Conservation (phyloP, 441 rosid species). For the Gossypium lobatum region DNA sequence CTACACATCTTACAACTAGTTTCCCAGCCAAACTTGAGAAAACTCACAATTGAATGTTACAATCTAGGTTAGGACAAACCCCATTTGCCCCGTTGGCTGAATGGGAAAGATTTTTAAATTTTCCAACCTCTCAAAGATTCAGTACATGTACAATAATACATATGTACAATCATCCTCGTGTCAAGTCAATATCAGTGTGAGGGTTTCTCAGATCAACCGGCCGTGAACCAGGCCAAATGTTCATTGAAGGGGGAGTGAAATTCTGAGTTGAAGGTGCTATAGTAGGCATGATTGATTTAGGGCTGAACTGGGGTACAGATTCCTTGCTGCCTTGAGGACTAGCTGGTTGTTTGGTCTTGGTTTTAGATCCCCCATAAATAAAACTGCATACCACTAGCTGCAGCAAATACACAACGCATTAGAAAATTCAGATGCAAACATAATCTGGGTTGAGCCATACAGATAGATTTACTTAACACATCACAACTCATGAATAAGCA, state of each 20-base stretch:
- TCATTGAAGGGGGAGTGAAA: conserved; percentile 42
- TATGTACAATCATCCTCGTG: conserved; percentile 82
- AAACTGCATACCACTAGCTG: conserved; percentile 96
- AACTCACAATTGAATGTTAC: conserved; percentile 21
- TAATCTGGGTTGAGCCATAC: no score
- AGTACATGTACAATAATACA: conserved; percentile 62
- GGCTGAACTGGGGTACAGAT: conserved; percentile 30
- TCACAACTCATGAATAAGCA: not conserved
- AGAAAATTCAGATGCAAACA: not conserved
- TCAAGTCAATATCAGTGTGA: conserved; percentile 81
- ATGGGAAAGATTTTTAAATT: conserved; percentile 15
- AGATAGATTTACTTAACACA: no score
- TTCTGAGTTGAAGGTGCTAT: conserved; percentile 35
- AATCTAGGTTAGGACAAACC: conserved; percentile 48
- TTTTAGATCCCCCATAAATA: conserved; percentile 60
- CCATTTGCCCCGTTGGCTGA: conserved; percentile 18
- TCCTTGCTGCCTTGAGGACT: conserved; percentile 38
- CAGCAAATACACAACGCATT: conserved; percentile 20
- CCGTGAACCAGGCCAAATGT: conserved; percentile 58
- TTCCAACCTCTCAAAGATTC: conserved; percentile 19
- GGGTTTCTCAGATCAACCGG: conserved; percentile 60
- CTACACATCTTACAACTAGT: not conserved
- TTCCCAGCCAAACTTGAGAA: not conserved
- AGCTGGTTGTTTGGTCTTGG: conserved; percentile 45
- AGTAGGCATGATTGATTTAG: conserved; percentile 31